Evolutionary conservation across 2,329 filamentous ascomycete genomes (phyloP), one percentile per base, ranked within the genome.

Genomic region (Penicillium sp.): DNA sequence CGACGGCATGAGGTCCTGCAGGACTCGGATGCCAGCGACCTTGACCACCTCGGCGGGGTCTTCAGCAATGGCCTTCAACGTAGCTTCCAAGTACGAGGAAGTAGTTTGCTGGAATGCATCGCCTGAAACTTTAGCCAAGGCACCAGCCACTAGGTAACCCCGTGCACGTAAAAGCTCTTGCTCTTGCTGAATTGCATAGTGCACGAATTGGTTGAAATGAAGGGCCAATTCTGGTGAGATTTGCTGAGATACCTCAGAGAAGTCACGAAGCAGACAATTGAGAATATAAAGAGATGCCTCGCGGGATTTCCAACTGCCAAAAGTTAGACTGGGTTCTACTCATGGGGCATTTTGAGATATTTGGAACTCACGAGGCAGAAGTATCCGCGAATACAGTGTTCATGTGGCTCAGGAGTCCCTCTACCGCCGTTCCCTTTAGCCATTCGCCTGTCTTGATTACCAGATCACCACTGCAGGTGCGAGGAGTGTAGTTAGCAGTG

Each of bases 401-500:
- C 33, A 90, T 90, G 74, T 92, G 89, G 13, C 85, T 84, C 57
- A 93, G 86, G 42, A 97, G 82, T 7, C 89, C 91, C 67, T 96
- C 90, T 13, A 96, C 81, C 0, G 91, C 88, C 52, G 85, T 86
- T 53, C 85, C 82, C 64, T 87, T 86, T 53, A 96, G 84, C 93
- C 92, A 96, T 73, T 97, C 93, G 48, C 90, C 91, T 57, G 96
- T 81, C 77, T 96, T 97, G 76, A 96, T 92, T 27, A 96, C 83
- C 49, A 99, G 80, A 72, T 98, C 95, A 49, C 92, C 93, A 62
- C 91, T 95, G 42, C 93, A 95, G 19, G 91, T 96, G 64, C 95
- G 87, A 14, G 95, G 90, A 0, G 95, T 97, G 77, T 98, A 99
- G 74, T 98, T 98, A 31, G 93, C 90, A 13, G 92, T 96, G 19